Base-by-base conservation (phyloP, 331 rosid species). In the Erythrophleum ivorense region DNA sequence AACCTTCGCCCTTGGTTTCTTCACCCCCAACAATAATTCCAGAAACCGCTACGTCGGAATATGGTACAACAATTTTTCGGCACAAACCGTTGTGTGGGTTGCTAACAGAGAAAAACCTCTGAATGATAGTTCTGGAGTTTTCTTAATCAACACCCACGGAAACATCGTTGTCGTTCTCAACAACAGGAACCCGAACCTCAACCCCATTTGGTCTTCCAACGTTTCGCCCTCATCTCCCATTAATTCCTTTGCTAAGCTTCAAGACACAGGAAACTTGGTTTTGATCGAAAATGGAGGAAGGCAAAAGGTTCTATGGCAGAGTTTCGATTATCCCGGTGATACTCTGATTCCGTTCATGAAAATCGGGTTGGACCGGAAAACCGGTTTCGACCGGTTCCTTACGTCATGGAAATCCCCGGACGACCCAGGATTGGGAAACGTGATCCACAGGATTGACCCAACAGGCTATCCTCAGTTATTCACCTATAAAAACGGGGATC, bases 391-490 rank as follows among this genome's bases (percentile, higher is more conserved):
- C 82, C 80, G 90, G 72, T 84, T 64, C 73, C 52, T 94, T 0
- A 83, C 82, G 19, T 84, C 94, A 0, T 92, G 97, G 97, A 90
- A 83, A 21, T 88, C 90, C 0, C 36, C 72, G 0, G 76, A 31
- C 16, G 94, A 92, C 34, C 98, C 94, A 0, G 85, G 89, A 59
- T 48, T 83, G 0, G 94, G 97, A 2, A 89, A 84, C 31, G 0
- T 67, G 9, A 67, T 7, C 7, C n/a, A 67, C 4, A 18, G 19
- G 14, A 41, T 67, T 18, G 34, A 88, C 19, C 80, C 87, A 3
- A 83, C 79, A 0, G 96, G 93, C 19, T 82, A 77, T 4, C 88
- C 97, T 0, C 93, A 92, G 0, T 29, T 91, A n/a, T 78, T 75
- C 43, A 43, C 87, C 5, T 81, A 80, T 80, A 65, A 77, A 4